Evolutionary conservation across 2,329 filamentous ascomycete species (phyloP), one percentile per base, ranked within the genome.

Genomic region (Diatrype stigma): DNA sequence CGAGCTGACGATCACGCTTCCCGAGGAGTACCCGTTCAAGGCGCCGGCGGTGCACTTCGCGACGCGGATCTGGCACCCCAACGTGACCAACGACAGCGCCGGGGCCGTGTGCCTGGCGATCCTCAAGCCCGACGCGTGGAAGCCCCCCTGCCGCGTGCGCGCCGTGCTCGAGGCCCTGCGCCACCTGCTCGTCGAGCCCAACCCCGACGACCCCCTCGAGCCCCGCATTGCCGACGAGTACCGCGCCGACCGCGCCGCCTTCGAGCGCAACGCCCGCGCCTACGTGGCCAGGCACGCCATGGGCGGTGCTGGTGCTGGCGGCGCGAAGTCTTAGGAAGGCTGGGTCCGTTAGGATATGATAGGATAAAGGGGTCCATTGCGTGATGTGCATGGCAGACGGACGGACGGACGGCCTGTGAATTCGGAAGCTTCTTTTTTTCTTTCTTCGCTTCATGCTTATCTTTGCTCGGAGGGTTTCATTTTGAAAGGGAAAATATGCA

Each of bases 51-150:
- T 96, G 60, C 84, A 80, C 65, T 96, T 96, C 79, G 74, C 77
- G 58, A 96, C 91, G 47, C 93, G 92, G 73, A 89, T 96, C 77
- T 96, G 96, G 80, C 92, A 96, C 75, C 91, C 92, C 42, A 96
- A 96, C 73, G 82, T 96, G 53, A 90, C 87, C 65, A 94, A 96
- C 78, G 91, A 96, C 70, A 80, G 82, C 65, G 82, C 84, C 59
- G 92, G 92, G 55, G 86, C 80, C 72, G 89, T 96, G 82, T 96
- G 92, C 72, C 78, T 96, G 42, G 85, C 83, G 53, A 81, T 92
- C 70, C 82, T 96, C 60, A 90, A 92, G 67, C 70, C 86, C 28
- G 90, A 96, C 63, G 86, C 90, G 71, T 96, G 92, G 92, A 96
- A 96, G 78, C 92, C 92, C 17, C 86, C 86, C 54, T 89, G 86